A percentile compares a stretch with the other conserved stretches of the same genome.
These are phyloP conservation scores for Epichloe sylvatica DNA, from an alignment of 2,329 filamentous ascomycete genomes.

Conservation along the genomic window DNA sequence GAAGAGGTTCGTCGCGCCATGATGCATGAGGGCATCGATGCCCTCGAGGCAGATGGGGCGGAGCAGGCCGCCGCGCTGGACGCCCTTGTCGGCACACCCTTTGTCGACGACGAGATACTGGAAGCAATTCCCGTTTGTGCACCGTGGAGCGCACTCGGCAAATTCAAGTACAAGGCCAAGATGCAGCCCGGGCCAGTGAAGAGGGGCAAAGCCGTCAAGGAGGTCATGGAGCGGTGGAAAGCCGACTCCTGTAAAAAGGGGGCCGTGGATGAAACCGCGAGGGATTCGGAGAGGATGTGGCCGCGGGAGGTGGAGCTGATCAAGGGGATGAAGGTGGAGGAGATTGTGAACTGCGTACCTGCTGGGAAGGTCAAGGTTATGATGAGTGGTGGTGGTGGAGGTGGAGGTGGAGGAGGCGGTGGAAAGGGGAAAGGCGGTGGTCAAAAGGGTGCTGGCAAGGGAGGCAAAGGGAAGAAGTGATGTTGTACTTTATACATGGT, in stretches of 20 bases:
- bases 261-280: slow-evolving; percentile 44
- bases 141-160: slow-evolving; percentile 48
- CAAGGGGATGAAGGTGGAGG: slow-evolving; percentile 64
- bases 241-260: slow-evolving; percentile 44
- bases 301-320: slow-evolving; percentile 76
- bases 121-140: slow-evolving; percentile 51
- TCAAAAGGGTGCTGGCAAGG: slow-evolving; percentile 21
- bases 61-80: slow-evolving; percentile 47
- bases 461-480: slow-evolving; percentile 17
- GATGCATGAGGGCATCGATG: slow-evolving; percentile 43
- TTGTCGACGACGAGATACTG: slow-evolving; percentile 70
- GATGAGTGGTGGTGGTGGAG: slow-evolving; percentile 38
- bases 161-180: slow-evolving; percentile 89
- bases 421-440: slow-evolving; percentile 19
- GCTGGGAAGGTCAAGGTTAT: slow-evolving; percentile 71
- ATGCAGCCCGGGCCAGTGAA: slow-evolving; percentile 80
- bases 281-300: slow-evolving; percentile 65
- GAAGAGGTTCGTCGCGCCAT: slow-evolving; percentile 53
- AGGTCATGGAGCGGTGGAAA: slow-evolving; percentile 75
- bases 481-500: not conserved
- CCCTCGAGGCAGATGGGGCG: slow-evolving; percentile 44
- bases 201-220: slow-evolving; percentile 87
- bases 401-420: slow-evolving; percentile 14
- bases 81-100: slow-evolving; percentile 60
- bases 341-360: slow-evolving; percentile 67